Conservation (phyloP, 2,329 filamentous ascomycete species). For the Fusarium stilboides region DNA sequence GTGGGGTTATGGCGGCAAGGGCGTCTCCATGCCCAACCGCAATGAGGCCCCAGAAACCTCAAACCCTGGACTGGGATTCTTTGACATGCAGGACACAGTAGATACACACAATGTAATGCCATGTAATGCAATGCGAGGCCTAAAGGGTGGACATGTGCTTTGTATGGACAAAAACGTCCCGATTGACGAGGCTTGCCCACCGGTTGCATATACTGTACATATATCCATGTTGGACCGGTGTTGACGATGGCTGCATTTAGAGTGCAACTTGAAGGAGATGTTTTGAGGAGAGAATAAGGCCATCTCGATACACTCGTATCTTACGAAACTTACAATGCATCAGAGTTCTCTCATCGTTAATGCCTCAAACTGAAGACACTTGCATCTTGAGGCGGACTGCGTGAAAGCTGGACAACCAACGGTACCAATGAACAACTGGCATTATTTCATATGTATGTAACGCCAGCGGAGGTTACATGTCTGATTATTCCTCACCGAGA, state of each 20-base stretch:
- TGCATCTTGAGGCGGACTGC: conserved; percentile 35
- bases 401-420: conserved; percentile 24
- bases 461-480: conserved; percentile 19
- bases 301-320: conserved; percentile 1
- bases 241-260: conserved; percentile 27
- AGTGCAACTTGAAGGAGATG: conserved; percentile 11
- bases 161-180: conserved; percentile 38
- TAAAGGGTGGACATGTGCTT: conserved; percentile 30
- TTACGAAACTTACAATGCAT: neutral
- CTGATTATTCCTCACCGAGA: conserved; percentile 31
- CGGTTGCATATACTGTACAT: conserved; percentile 35
- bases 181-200: conserved; percentile 44
- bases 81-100: conserved; percentile 44
- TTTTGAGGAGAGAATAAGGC: conserved; percentile 33
- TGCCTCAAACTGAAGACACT: conserved; percentile 36
- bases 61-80: conserved; percentile 17
- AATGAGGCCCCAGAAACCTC: conserved; percentile 47
- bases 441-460: conserved; percentile 29
- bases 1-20: conserved; percentile 58
- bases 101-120: conserved; percentile 13
- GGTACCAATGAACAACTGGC: conserved; percentile 43
- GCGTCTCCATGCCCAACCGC: conserved; percentile 67
- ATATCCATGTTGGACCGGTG: conserved; percentile 9
- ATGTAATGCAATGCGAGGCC: conserved; percentile 31
- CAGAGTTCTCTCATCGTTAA: conserved; percentile 8